These are phyloP conservation scores for Erythrophleum ivorense DNA, from an alignment of 331 rosid genomes.

Conservation along the genomic window DNA sequence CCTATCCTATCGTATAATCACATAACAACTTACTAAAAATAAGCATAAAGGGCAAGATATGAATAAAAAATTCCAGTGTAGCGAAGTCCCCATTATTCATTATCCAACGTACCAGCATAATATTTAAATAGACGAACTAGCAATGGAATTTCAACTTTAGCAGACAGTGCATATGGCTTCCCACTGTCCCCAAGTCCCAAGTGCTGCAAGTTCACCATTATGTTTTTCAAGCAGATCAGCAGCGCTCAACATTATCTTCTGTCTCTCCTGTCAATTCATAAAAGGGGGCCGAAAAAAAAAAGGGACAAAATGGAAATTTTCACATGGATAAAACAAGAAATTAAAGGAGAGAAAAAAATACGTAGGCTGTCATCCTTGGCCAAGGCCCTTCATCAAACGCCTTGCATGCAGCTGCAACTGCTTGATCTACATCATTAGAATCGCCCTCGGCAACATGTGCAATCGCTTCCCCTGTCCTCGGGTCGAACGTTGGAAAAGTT, in stretches of 20 bases:
- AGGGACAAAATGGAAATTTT: background rate
- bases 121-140: constrained; percentile 59
- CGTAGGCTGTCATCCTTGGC: constrained; percentile 86
- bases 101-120: constrained; percentile 63
- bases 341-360: constrained; percentile 8
- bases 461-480: constrained; percentile 69
- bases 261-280: constrained; percentile 57
- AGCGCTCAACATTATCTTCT: constrained; percentile 58
- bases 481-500: constrained; percentile 70
- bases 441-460: constrained; percentile 76
- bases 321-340: background rate
- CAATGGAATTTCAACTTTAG: constrained; percentile 62
- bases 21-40: too few relatives aligned
- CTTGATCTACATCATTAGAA: constrained; percentile 65
- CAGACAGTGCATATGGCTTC: constrained; percentile 72
- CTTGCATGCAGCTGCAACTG: constrained; percentile 70
- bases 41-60: too few relatives aligned
- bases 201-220: constrained; percentile 65
- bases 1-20: too few relatives aligned
- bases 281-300: background rate
- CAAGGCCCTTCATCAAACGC: constrained; percentile 84
- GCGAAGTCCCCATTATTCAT: background rate
- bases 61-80: too few relatives aligned
- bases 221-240: constrained; percentile 76
- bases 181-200: constrained; percentile 72